Evolutionary conservation across 1,284 basidiomycete genomes (phyloP), one percentile per base, ranked within the genome.

Genomic region (Pterulicium gracile): DNA sequence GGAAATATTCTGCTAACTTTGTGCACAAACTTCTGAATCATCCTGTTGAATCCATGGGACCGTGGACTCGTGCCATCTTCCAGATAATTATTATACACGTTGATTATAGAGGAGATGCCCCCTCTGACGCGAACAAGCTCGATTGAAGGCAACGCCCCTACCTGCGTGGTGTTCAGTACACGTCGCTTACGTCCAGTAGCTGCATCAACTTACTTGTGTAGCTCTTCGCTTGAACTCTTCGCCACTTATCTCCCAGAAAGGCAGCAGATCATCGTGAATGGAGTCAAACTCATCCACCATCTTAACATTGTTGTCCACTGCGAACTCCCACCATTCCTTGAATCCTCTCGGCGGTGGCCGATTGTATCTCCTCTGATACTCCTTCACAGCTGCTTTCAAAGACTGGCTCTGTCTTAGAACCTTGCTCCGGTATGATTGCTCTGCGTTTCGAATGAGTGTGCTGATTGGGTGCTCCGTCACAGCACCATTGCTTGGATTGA

Each of bases 201-300:
- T n/a, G n/a, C n/a, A 43, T 40, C 50, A 21, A 60, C 69, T 22
- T 51, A 82, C 86, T 67, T 91, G 78, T n/a, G 68, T 58, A 10
- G 83, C 79, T 41, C 91, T 69, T 50, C 75, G 63, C 48, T 86
- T 68, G 42, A 96, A 58, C 58, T 94, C 88, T 48, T 70, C 70
- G 0, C 87, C 84, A 7, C 75, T 69, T 27, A 96, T 59, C 5
- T 69, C 61, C 76, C 83, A 87, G 59, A 91, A 97, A 0, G 90
- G 90, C 21, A 71, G 74, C 48, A 97, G 65, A 60, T 96, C 93
- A 43, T 73, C 68, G 48, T 77, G 62, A n/a, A 96, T 70, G 22
- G 79, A 75, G 56, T 96, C 89, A 58, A 91, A 97, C 59, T 96
- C 93, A 64, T 97, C 93, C 17, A 91, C 72, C 66, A 97, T 79